Base-by-base conservation (phyloP, 2,329 filamentous ascomycete species). In the Pseudogymnoascus sp. region DNA sequence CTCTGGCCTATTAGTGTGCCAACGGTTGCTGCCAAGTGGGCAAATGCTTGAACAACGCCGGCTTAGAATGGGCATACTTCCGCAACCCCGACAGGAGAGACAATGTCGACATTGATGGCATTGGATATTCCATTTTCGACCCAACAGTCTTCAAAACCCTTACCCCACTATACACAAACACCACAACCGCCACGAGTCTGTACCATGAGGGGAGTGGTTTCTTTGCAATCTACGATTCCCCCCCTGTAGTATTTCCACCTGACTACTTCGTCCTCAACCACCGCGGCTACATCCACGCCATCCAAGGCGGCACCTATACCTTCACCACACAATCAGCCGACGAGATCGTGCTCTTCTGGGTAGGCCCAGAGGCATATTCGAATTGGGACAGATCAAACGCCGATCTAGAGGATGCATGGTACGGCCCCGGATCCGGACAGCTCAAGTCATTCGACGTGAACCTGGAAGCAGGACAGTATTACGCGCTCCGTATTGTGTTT, bases 341-440 rank as follows among this genome's bases (percentile, higher is more conserved):
- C 27, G 68, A 71, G 29, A 65, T 69, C 21, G 64, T 65, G 1
- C 58, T 70, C 2, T 39, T 70, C 15, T 71, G 69, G 69, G 25
- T 71, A 8, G 69, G 68, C 5, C 12, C 63, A 15, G 64, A 64
- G 13, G 68, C 68, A 1, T 63, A 67, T 39, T 62, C 61, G 1
- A 68, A 68, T 6, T 69, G 65, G 64, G 68, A 61, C 13, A 62
- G 65, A 9, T 39, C 55, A 18, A 65, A 66, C 36, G 65, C 66
- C 5, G 58, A 66, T 39, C 45, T 29, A 5, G 45, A 52, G 4
- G 45, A 52, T 29, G 45, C 27, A 10, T 15, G 1, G 10, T 29
- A 2, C 10, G 10, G 7, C 13, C 45, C 45, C 29, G 15, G 13
- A 3, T 10, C 5, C 4, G 21, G 21, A 48, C 21, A 48, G 9